Evolutionary conservation across 345 rosid genomes (phyloP).

Genomic region (Nasturtium officinale): DNA sequence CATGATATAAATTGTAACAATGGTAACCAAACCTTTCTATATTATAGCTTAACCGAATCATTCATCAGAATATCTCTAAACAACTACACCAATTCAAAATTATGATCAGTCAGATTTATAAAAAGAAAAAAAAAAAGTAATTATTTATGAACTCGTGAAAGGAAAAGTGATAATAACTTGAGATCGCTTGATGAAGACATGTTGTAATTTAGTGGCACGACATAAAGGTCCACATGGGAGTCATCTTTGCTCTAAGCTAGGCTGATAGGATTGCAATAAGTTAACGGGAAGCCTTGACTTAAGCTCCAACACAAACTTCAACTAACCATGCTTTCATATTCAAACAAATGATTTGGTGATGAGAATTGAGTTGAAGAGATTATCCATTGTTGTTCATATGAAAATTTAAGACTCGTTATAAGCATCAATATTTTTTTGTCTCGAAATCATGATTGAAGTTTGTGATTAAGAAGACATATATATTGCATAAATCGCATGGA

Average conservation of each 20-base stretch:
- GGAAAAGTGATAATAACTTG: slow-evolving; percentile 33
- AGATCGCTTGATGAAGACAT: slow-evolving; percentile 42
- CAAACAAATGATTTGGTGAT: background rate
- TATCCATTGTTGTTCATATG: background rate
- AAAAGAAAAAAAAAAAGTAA: background rate
- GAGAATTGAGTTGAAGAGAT: background rate
- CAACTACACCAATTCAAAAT: slow-evolving; percentile 10
- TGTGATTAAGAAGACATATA: background rate
- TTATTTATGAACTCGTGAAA: slow-evolving; percentile 22
- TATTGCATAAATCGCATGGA: background rate
- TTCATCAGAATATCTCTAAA: background rate
- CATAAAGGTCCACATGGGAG: slow-evolving; percentile 32
- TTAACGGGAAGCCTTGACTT: slow-evolving; percentile 20
- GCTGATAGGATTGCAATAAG: slow-evolving; percentile 29
- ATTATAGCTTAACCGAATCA: slow-evolving; percentile 11
- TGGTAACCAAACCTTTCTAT: background rate
- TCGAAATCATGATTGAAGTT: background rate
- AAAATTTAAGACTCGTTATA: background rate
- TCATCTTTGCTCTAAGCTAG: slow-evolving; percentile 36
- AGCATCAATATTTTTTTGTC: background rate
- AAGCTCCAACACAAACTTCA: slow-evolving; percentile 28
- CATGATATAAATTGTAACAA: background rate
- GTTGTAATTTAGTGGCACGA: slow-evolving; percentile 39
- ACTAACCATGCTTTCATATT: slow-evolving; percentile 1
- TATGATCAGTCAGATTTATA: background rate